phyloP scores from a whole-genome alignment of 164 flowering plant species.

The Akebia trifoliata region DNA sequence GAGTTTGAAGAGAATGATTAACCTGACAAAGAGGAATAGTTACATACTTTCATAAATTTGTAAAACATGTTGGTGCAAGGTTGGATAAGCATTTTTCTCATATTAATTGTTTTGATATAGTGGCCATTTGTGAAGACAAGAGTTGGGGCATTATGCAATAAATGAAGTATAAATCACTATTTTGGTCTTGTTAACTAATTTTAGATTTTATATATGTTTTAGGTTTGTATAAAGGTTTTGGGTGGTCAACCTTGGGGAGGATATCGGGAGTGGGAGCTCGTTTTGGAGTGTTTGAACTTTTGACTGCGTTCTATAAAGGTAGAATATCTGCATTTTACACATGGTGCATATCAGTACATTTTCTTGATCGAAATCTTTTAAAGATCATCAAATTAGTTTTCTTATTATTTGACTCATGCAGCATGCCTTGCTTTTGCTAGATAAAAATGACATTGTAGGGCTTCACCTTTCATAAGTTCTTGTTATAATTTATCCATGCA shows the following conservation, averaged over 20 bases:
- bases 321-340: not conserved
- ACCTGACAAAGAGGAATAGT: not conserved
- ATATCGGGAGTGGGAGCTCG: slow-evolving; percentile 64
- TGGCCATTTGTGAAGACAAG: not conserved
- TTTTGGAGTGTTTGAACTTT: slow-evolving; percentile 72
- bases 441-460: not conserved
- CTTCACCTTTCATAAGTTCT: too few species aligned
- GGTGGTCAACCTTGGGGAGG: slow-evolving; percentile 67
- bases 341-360: not conserved
- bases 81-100: not conserved
- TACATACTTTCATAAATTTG: not conserved
- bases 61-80: not conserved
- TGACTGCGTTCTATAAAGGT: slow-evolving; percentile 89
- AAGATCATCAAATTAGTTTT: not conserved
- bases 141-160: not conserved
- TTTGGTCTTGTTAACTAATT: not conserved
- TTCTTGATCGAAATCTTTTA: too few species aligned
- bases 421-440: not conserved
- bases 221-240: slow-evolving; percentile 81
- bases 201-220: not conserved
- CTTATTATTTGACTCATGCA: not conserved
- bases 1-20: not conserved
- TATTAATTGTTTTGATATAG: not conserved
- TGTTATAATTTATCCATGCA: too few species aligned
- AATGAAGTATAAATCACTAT: too few species aligned